Conservation (phyloP, 2,329 filamentous ascomycete genomes). For the Cercospora sp. region DNA sequence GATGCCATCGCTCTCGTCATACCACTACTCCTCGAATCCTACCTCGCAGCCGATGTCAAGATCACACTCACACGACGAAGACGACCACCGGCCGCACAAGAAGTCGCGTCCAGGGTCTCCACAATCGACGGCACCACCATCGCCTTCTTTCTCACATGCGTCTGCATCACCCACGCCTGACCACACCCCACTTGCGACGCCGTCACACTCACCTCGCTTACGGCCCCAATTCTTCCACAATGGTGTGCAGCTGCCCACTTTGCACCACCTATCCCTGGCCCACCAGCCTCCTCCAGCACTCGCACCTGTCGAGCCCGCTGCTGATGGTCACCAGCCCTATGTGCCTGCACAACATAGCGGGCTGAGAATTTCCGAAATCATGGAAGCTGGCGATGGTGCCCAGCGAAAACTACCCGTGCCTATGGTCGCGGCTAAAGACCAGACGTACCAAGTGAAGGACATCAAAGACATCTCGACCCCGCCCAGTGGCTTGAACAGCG, state of each 20-base stretch:
- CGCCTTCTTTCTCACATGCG: constrained; percentile 93
- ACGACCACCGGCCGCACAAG: constrained; percentile 79
- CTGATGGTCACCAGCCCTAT: constrained; percentile 60
- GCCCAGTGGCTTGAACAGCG: constrained; percentile 70
- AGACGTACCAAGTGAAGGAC: constrained; percentile 64
- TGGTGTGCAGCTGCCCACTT: constrained; percentile 80
- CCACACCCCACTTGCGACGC: constrained; percentile 96
- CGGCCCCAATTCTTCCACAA: constrained; percentile 68
- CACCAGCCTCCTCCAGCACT: constrained; percentile 60
- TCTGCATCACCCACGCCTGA: constrained; percentile 94
- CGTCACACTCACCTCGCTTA: constrained; percentile 89
- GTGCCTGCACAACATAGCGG: constrained; percentile 61
- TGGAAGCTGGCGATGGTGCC: constrained; percentile 81
- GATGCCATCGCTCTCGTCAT: constrained; percentile 76
- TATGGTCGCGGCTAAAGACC: constrained; percentile 62
- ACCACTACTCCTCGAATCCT: constrained; percentile 55
- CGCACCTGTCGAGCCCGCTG: constrained; percentile 68
- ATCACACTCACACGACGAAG: constrained; percentile 78
- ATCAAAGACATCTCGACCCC: constrained; percentile 60
- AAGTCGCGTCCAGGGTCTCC: constrained; percentile 90
- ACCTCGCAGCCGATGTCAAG: constrained; percentile 79
- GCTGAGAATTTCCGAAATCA: constrained; percentile 86
- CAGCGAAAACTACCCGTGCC: constrained; percentile 90
- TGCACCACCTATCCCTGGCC: constrained; percentile 70
- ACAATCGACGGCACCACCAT: constrained; percentile 92